Conservation (phyloP, 2,329 filamentous ascomycete genomes). For the Cylindrodendrum hubeiense region DNA sequence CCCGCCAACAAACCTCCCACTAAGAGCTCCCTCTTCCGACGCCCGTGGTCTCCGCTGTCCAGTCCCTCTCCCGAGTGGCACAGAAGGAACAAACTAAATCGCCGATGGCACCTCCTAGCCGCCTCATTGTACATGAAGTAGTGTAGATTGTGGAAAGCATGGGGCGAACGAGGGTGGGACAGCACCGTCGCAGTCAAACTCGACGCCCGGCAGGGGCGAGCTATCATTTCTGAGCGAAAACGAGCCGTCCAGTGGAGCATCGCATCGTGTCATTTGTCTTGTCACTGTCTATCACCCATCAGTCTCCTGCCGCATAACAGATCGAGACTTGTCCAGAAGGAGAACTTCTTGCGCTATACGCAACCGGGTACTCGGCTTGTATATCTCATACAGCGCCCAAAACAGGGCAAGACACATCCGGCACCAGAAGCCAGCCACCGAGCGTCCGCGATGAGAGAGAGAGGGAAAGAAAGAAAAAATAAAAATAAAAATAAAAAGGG, state of each 20-base stretch:
- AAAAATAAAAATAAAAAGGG: not conserved
- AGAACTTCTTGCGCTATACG: not conserved
- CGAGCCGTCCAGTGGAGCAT: not conserved
- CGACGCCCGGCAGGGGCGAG: conserved; percentile 6
- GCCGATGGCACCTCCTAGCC: not conserved
- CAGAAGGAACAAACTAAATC: not conserved
- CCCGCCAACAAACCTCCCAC: not conserved
- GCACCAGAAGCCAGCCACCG: not conserved
- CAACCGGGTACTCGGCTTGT: conserved; percentile 1
- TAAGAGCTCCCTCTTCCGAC: not conserved
- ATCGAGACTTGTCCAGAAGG: not conserved
- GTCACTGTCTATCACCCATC: not conserved
- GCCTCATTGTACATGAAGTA: not conserved
- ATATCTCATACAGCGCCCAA: conserved; percentile 3
- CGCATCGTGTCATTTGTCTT: not conserved
- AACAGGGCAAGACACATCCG: not conserved
- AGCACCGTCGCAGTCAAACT: not conserved
- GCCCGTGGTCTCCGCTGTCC: not conserved
- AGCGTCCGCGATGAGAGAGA: no score
- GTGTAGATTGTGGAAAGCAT: not conserved
- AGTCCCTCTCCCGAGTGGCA: not conserved
- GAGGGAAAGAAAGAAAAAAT: not conserved
- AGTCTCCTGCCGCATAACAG: not conserved
- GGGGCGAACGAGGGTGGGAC: not conserved
- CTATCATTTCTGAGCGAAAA: conserved; percentile 14